A percentile compares a stretch with the other conserved stretches of the same genome.
phyloP scores from a whole-genome alignment of 306 rosid species.

The Casuarina glauca region DNA sequence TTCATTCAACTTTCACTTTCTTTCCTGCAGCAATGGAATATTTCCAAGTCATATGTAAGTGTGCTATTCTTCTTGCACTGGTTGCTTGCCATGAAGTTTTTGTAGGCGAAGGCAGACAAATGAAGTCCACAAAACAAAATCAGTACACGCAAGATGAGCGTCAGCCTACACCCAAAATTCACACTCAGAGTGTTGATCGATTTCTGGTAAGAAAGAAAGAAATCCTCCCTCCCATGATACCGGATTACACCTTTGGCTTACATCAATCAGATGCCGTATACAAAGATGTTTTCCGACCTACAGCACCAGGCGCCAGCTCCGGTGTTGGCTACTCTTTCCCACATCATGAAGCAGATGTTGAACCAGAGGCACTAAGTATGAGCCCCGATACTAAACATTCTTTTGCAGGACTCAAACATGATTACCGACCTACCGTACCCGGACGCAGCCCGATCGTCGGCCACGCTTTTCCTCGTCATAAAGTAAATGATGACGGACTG shows the following conservation, averaged over 20 bases:
- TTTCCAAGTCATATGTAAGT: not conserved
- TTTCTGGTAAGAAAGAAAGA: not conserved
- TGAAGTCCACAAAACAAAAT: conserved; percentile 7
- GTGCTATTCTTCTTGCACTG: conserved; percentile 22
- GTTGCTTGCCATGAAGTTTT: conserved; percentile 19
- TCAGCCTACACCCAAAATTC: too few relatives aligned
- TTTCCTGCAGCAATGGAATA: conserved; percentile 23
- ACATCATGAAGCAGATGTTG: not conserved
- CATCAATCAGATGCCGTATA: not conserved
- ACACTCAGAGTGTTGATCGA: not conserved
- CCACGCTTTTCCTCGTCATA: conserved; percentile 24
- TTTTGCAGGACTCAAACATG: not conserved
- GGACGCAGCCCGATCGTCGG: conserved; percentile 82
- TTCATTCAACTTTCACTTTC: not conserved
- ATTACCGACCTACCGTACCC: conserved; percentile 59
- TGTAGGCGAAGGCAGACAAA: conserved; percentile 21
- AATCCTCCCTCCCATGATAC: not conserved
- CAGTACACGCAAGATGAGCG: not conserved
- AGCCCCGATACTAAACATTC: not conserved
- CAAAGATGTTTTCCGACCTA: conserved; percentile 43
- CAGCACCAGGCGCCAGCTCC: conserved; percentile 47
- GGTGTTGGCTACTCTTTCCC: conserved; percentile 20
- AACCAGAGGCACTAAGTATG: not conserved
- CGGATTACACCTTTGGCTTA: not conserved
- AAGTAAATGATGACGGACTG: too few relatives aligned